Percentiles rank a stretch among this genome's conserved stretches.
These are phyloP conservation scores for Cystobasidium tubakii DNA, from an alignment of 768 basidiomycete species.

Conservation along the genomic window DNA sequence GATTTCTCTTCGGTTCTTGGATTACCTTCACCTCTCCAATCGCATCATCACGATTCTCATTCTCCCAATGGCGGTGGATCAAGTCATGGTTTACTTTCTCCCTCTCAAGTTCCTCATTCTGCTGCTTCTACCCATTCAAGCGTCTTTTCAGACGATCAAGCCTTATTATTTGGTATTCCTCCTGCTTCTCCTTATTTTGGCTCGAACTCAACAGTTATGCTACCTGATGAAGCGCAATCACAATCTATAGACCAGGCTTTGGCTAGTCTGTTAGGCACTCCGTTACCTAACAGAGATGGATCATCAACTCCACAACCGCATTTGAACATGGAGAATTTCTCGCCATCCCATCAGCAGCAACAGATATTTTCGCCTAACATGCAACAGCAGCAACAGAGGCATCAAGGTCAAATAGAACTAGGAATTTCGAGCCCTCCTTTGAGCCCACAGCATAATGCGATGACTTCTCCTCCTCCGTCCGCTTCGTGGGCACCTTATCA, in stretches of 20 bases:
- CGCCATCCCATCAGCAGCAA: background rate
- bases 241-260: constrained; percentile 28
- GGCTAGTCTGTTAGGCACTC: constrained; percentile 24
- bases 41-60: background rate
- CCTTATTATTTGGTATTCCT: constrained; percentile 9
- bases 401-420: background rate
- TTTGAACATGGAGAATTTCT: background rate
- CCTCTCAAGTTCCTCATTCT: constrained; percentile 4
- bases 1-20: constrained; percentile 11
- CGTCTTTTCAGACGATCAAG: constrained; percentile 18
- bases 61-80: background rate
- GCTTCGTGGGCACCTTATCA: constrained; percentile 3
- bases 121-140: constrained; percentile 14
- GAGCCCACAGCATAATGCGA: background rate
- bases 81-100: constrained; percentile 6
- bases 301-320: background rate
- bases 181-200: constrained; percentile 17
- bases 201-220: background rate
- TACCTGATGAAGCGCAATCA: background rate
- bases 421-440: constrained; percentile 20
- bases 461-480: constrained; percentile 10
- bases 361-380: background rate
- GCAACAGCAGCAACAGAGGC: constrained; percentile 19
- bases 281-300: background rate
- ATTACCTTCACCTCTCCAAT: background rate